Evolutionary conservation across 352 stramenopile species (phyloP), one percentile per base, ranked within the genome.

Genomic region (Pythium rhizo-oryzae): DNA sequence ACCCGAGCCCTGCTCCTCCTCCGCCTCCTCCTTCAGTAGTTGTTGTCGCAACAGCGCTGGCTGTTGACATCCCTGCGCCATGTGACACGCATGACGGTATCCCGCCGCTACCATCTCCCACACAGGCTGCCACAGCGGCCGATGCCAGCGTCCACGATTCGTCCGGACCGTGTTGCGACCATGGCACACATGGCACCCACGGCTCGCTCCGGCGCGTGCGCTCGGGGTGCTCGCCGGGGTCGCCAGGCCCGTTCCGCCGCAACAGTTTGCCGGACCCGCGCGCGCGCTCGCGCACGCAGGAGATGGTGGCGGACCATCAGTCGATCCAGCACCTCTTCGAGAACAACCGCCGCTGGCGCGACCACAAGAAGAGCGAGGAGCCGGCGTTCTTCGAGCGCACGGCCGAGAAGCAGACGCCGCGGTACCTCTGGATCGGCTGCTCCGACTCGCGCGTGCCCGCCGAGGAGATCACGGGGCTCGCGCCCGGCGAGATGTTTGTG

Each of bases 391-490:
- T 91, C 62, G 59, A 77, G 44, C 66, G 72, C 37, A 78, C 81
- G 43, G 69, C 67, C 18, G 65, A 84, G 15, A 71, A 72, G 47
- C 75, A 82, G 65, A 68, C 49, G 7, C 80, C 80, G 16, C 75
- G 74, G 49, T 89, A 88, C 41, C 64, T 89, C 16, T 90, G 80
- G 73, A 85, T 90, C 39, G 82, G 82, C 43, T 90, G 82, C 69
- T 85, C 76, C 11, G 82, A 90, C 65, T 84, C 78, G 41, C 68
- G 82, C 28, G 82, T 90, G 30, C 77, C 81, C 0, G 79, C 82
- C 6, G 79, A 87, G 25, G 74, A 82, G 55, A 67, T 90, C 67
- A 84, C 81, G 53, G 80, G 77, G 7, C 46, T 90, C 35, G 56
- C 58, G 3, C 75, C 78, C 0, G 80, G 82, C 4, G 78, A 89